These are phyloP conservation scores for Penicillium waksmanii DNA, from an alignment of 495 filamentous ascomycete genomes.

Conservation along the genomic window DNA sequence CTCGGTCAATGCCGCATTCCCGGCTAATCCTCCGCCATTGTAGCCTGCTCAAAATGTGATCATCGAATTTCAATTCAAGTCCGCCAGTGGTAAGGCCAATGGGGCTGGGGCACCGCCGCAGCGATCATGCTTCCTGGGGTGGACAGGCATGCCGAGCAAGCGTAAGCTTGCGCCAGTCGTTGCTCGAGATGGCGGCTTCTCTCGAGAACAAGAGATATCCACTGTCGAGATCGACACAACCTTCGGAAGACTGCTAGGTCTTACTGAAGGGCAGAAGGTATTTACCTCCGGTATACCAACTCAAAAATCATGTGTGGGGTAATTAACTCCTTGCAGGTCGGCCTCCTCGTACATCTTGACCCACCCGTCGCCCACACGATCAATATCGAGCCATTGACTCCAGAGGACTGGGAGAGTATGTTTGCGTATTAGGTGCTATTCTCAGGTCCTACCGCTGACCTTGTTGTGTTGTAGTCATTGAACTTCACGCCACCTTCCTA, in stretches of 20 bases:
- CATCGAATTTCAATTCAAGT: slow-evolving; percentile 78
- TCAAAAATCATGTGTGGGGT: slow-evolving; percentile 13
- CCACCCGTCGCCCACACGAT: slow-evolving; percentile 88
- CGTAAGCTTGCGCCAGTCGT: slow-evolving; percentile 73
- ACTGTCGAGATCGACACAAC: slow-evolving; percentile 88
- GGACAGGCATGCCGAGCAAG: slow-evolving; percentile 97
- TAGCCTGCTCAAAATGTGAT: slow-evolving; percentile 94
- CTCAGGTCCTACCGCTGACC: slow-evolving; percentile 12
- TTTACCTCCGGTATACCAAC: slow-evolving; percentile 23
- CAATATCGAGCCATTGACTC: slow-evolving; percentile 92
- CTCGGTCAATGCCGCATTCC: slow-evolving; percentile 3
- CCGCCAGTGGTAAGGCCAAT: slow-evolving; percentile 42
- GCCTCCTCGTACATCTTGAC: slow-evolving; percentile 77
- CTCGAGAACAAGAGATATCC: slow-evolving; percentile 71
- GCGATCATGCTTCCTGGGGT: slow-evolving; percentile 82
- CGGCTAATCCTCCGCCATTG: slow-evolving; percentile 18
- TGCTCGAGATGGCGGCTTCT: slow-evolving; percentile 66
- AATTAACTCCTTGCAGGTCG: slow-evolving; percentile 53
- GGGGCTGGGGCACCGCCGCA: slow-evolving; percentile 51
- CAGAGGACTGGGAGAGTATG: slow-evolving; percentile 90
- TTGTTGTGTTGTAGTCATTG: slow-evolving; percentile 66
- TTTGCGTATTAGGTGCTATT: slow-evolving; percentile 2
- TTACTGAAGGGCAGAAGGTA: slow-evolving; percentile 86
- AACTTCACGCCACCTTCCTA: slow-evolving; percentile 91
- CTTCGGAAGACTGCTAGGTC: slow-evolving; percentile 79